Evolutionary conservation across 2,329 filamentous ascomycete species (phyloP).

Genomic region (Emmonsia crescens): DNA sequence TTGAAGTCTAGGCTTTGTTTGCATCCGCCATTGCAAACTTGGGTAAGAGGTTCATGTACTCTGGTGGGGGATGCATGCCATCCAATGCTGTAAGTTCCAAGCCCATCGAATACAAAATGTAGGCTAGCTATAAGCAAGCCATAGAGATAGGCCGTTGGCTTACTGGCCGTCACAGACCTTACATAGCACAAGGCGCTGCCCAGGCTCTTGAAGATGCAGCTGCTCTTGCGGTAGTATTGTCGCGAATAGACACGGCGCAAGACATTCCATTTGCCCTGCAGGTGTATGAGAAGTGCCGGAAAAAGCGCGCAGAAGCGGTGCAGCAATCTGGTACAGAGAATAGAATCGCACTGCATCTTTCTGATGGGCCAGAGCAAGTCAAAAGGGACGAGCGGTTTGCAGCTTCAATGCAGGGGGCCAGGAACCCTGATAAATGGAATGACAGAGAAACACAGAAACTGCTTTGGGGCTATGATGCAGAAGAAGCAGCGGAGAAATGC

Average conservation of each 20-base stretch:
- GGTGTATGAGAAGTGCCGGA: slow-evolving; percentile 47
- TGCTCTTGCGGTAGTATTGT: slow-evolving; percentile 43
- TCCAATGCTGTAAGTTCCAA: slow-evolving; percentile 42
- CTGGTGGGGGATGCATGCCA: slow-evolving; percentile 52
- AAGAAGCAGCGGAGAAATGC: slow-evolving; percentile 17
- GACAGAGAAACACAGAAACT: slow-evolving; percentile 52
- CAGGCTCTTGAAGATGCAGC: slow-evolving; percentile 55
- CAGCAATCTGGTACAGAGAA: slow-evolving; percentile 47
- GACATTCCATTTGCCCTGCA: slow-evolving; percentile 43
- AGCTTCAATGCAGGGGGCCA: slow-evolving; percentile 39
- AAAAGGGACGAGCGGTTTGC: slow-evolving; percentile 48
- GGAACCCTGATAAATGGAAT: slow-evolving; percentile 53
- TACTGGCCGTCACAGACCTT: slow-evolving; percentile 28
- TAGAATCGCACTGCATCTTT: slow-evolving; percentile 45
- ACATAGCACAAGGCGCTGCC: slow-evolving; percentile 54
- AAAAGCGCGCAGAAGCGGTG: slow-evolving; percentile 45
- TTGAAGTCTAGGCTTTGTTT: slow-evolving; percentile 57
- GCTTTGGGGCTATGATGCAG: slow-evolving; percentile 29
- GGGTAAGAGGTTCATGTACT: slow-evolving; percentile 45
- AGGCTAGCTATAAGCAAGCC: background rate
- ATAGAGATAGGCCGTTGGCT: background rate
- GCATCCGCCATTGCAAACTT: slow-evolving; percentile 51
- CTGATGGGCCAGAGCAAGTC: slow-evolving; percentile 48
- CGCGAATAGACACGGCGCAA: slow-evolving; percentile 34
- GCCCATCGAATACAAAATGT: background rate